Conservation (phyloP, 2,329 filamentous ascomycete genomes). For the Pseudopyricularia cyperi region DNA sequence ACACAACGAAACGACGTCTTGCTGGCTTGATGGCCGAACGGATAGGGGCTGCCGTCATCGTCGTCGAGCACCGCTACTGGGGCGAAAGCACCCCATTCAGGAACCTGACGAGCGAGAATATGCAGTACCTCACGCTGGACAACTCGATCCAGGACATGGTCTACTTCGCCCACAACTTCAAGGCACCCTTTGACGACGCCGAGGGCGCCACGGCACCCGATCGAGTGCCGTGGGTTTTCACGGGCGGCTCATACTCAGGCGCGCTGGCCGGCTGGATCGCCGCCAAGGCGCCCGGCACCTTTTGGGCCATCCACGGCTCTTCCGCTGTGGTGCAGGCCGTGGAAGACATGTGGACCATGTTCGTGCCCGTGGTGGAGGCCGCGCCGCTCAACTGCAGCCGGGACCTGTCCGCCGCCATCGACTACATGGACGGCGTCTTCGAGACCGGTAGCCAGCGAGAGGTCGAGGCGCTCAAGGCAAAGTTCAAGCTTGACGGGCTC, state of each 20-base stretch:
- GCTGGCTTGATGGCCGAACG: slow-evolving; percentile 24
- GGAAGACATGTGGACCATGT: slow-evolving; percentile 40
- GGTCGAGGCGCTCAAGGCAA: slow-evolving; percentile 31
- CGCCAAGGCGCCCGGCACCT: slow-evolving; percentile 34
- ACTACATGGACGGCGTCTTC: slow-evolving; percentile 35
- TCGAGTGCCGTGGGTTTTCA: slow-evolving; percentile 39
- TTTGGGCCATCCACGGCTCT: slow-evolving; percentile 43
- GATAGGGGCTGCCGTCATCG: slow-evolving; percentile 23
- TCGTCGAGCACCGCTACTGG: slow-evolving; percentile 30
- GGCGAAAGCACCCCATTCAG: slow-evolving; percentile 23
- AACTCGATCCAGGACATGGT: slow-evolving; percentile 25
- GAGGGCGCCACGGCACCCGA: slow-evolving; percentile 27
- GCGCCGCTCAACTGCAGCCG: slow-evolving; percentile 42
- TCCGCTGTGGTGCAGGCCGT: slow-evolving; percentile 41
- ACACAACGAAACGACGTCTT: slow-evolving; percentile 11
- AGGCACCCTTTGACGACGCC: slow-evolving; percentile 31
- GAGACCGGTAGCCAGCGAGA: slow-evolving; percentile 21
- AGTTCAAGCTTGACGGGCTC: slow-evolving; percentile 32
- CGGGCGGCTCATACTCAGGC: slow-evolving; percentile 42
- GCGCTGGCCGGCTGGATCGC: slow-evolving; percentile 40
- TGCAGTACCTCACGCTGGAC: slow-evolving; percentile 25
- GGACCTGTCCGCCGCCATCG: slow-evolving; percentile 33
- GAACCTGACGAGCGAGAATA: slow-evolving; percentile 19
- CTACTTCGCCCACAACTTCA: slow-evolving; percentile 29
- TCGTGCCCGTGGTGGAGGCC: slow-evolving; percentile 34